Conservation (phyloP, 163 green algal species). For the Scenedesmus sp. region DNA sequence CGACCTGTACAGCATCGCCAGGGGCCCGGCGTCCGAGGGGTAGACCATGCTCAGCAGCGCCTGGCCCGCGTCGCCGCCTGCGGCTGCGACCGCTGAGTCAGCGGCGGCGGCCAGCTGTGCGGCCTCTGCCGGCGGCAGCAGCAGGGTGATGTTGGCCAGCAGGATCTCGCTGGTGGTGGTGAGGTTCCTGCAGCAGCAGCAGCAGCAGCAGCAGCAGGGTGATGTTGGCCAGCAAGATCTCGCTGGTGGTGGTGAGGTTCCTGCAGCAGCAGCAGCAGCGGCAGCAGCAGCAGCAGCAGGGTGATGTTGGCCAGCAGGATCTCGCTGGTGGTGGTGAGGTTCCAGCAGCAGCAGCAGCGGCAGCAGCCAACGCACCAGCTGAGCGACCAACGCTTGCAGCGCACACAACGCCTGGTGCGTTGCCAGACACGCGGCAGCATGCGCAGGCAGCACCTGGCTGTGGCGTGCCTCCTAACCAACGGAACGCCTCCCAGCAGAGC, state of each 20-base stretch:
- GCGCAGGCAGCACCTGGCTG: no score
- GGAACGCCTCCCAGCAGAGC: no score
- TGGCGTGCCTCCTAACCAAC: no score
- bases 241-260: no score
- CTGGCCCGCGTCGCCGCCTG: not conserved
- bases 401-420: no score
- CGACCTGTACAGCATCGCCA: not conserved
- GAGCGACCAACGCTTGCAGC: no score
- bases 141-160: not conserved
- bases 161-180: no score
- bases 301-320: not conserved
- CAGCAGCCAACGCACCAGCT: not conserved
- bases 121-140: not conserved
- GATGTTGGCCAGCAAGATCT: no score
- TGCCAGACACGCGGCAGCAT: no score
- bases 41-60: conserved; percentile 12
- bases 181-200: not conserved
- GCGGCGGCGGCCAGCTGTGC: not conserved
- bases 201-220: not conserved
- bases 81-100: not conserved
- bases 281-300: not conserved
- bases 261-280: no score
- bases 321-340: not conserved
- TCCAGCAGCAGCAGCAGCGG: not conserved
- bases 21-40: not conserved